Evolutionary conservation across 2,329 filamentous ascomycete species (phyloP).

Genomic region (Ceratocystis variospora): DNA sequence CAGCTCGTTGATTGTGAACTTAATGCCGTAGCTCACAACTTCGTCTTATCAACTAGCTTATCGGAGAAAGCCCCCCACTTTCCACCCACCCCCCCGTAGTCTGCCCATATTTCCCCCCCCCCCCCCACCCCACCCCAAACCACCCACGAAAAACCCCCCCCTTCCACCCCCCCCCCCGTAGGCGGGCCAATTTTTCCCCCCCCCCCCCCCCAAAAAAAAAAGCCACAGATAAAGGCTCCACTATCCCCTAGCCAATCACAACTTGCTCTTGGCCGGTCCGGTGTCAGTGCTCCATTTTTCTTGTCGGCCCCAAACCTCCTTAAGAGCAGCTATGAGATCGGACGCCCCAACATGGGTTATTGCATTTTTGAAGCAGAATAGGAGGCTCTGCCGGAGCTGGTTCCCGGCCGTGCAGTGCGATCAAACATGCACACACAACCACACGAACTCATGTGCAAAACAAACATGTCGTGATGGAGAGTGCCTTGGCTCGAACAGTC

Average conservation of each 20-base stretch:
- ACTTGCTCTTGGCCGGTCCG: not conserved
- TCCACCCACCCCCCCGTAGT: not conserved
- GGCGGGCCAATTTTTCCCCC: not conserved
- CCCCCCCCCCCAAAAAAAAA: not conserved
- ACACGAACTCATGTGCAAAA: not conserved
- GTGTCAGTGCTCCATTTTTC: not conserved
- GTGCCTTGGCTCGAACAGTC: not conserved
- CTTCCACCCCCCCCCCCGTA: not conserved
- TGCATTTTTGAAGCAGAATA: not conserved
- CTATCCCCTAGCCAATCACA: not conserved
- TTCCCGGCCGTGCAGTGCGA: slow-evolving; percentile 2
- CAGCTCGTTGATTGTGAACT: not conserved
- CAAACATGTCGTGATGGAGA: not conserved
- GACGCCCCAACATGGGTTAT: not conserved
- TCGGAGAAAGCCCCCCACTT: not conserved
- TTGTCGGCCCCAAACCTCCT: not conserved
- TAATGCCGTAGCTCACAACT: not conserved
- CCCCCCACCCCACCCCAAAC: too few relatives aligned
- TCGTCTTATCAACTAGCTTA: not conserved
- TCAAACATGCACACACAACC: too few relatives aligned
- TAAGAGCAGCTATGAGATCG: not conserved
- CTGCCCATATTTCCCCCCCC: not conserved
- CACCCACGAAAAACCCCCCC: not conserved
- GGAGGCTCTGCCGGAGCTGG: slow-evolving; percentile 6
- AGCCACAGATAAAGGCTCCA: not conserved